These are phyloP conservation scores for Canavalia gladiata DNA, from an alignment of 306 rosid species.

Conservation along the genomic window DNA sequence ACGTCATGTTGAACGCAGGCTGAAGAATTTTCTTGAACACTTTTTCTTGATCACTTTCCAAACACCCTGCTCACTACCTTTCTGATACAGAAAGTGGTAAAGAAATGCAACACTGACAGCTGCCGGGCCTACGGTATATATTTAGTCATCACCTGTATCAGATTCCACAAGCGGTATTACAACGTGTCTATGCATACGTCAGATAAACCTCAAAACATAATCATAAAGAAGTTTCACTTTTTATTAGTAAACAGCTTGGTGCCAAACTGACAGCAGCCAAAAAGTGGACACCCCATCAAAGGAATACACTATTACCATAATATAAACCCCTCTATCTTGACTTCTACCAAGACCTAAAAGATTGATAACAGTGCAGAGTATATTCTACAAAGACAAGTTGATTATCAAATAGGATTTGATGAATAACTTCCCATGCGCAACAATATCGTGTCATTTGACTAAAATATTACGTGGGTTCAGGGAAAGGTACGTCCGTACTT, in stretches of 20 bases:
- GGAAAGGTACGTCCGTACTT: neutral
- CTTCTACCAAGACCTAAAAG: neutral
- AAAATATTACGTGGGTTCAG: constrained; percentile 9
- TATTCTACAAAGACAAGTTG: neutral
- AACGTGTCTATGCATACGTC: neutral
- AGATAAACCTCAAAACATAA: constrained; percentile 24
- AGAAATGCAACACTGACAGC: constrained; percentile 32
- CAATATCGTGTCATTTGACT: constrained; percentile 21
- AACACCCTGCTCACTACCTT: constrained; percentile 42
- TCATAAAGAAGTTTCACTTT: constrained; percentile 17
- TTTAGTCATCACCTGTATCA: constrained; percentile 58
- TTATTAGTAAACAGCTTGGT: constrained; percentile 1
- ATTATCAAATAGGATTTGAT: neutral
- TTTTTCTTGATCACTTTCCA: constrained; percentile 39
- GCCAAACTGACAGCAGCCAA: neutral
- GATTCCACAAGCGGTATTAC: constrained; percentile 41
- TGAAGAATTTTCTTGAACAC: constrained; percentile 33
- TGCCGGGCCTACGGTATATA: constrained; percentile 23
- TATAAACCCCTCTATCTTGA: neutral
- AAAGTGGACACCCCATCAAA: constrained; percentile 7
- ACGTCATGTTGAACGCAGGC: constrained; percentile 39
- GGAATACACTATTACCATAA: constrained; percentile 15
- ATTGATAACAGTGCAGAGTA: neutral
- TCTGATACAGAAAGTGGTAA: neutral
- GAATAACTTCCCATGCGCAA: neutral